Base-by-base conservation (phyloP, 306 rosid genomes). In the Vicia sativa region DNA sequence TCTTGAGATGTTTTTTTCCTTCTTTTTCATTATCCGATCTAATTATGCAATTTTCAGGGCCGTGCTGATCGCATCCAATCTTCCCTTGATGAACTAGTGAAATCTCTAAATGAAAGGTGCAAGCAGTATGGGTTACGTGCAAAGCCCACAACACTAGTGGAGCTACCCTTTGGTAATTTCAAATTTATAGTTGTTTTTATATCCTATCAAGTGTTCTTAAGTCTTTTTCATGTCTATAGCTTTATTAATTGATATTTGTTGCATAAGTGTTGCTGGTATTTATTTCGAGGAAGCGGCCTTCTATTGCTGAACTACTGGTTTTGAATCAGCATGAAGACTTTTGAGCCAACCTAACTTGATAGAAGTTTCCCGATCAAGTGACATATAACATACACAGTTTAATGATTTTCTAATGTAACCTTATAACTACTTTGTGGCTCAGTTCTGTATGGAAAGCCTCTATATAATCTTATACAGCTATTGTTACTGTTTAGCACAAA, bases 121-220 rank as follows among this genome's bases (percentile, higher is more conserved):
- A 95, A 95, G 90, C 85, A 78, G 65, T 91, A 91, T 63, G 99
- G 97, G 48, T 81, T 95, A 74, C 92, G 86, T 31, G 86, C 87
- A 65, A 95, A 88, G 80, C 91, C 99, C 62, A 79, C 80, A 54
- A 85, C 95, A 68, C 72, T 95, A 63, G 77, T 83, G 69, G 99
- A 91, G 83, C 99, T 95, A 79, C 99, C 96, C 37, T 95, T 90
- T 37, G 99, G 99, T 95, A 81, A 71, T 79, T 78, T 77, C 73
- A n/a, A 68, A 72, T 68, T 48, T 53, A 61, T 70, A 26, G 26
- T 56, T 65, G 18, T 50, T 67, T 2, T 59, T 44, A 50, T 44
- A 71, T 76, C 69, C 69, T 52, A 44, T 44, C 16, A 49, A 52
- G 46, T 31, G 16, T 73, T 69, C 60, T 67, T 49, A 43, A 49